Conservation (phyloP, 2,329 filamentous ascomycete genomes). For the Cyclaneusma minus region DNA sequence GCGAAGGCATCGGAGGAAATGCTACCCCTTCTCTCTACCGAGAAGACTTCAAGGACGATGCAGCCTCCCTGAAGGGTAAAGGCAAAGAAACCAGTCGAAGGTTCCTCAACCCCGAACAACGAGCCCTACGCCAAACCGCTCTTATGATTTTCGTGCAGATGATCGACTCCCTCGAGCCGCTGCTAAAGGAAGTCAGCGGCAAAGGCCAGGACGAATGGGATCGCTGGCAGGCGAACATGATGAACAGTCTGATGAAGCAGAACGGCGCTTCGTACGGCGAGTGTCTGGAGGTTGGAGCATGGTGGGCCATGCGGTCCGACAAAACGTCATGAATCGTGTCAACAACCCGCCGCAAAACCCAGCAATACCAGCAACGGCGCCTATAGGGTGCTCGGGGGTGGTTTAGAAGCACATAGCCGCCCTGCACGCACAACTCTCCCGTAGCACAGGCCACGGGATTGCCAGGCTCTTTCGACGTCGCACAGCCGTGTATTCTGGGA, state of each 20-base stretch:
- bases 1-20: conserved; percentile 51
- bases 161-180: conserved; percentile 72
- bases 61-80: conserved; percentile 17
- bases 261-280: conserved; percentile 70
- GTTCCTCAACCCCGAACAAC: conserved; percentile 39
- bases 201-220: conserved; percentile 92
- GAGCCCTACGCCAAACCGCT: conserved; percentile 63
- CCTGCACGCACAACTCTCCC: no score
- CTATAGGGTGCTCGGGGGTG: no score
- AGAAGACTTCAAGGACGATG: conserved; percentile 25
- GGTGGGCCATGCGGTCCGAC: conserved; percentile 74
- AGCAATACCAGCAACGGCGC: no score
- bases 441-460: no score
- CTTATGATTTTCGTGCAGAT: conserved; percentile 66
- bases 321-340: no score
- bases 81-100: conserved; percentile 13
- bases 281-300: conserved; percentile 75
- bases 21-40: conserved; percentile 44
- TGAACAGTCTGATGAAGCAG: conserved; percentile 66
- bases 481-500: no score
- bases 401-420: no score
- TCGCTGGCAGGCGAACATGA: conserved; percentile 76
- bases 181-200: conserved; percentile 66
- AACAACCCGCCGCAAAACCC: no score
- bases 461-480: no score